Evolutionary conservation across 1,284 basidiomycete genomes (phyloP).

Genomic region (Heterobasidion occidentale): DNA sequence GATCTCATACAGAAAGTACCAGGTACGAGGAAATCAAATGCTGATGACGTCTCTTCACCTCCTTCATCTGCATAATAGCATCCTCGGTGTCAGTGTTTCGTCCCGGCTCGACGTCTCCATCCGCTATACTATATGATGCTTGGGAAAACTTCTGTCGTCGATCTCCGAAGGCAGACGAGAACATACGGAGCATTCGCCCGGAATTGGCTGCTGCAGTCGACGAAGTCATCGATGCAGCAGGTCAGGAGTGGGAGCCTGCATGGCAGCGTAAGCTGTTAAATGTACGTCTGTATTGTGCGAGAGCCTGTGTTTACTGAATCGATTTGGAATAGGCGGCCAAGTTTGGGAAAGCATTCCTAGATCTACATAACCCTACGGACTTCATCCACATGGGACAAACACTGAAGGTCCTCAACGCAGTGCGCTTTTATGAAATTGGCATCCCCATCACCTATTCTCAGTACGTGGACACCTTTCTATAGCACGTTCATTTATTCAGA

Average conservation of each 20-base stretch:
- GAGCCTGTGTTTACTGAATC: background rate
- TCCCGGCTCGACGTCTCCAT: conserved; percentile 87
- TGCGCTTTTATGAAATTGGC: conserved; percentile 86
- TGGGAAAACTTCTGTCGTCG: conserved; percentile 82
- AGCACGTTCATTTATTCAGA: background rate
- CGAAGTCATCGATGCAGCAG: conserved; percentile 90
- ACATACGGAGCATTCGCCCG: conserved; percentile 79
- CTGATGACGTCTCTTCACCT: background rate
- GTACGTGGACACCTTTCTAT: conserved; percentile 35
- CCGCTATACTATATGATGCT: conserved; percentile 90
- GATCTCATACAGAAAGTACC: conserved; percentile 95
- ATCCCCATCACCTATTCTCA: conserved; percentile 91
- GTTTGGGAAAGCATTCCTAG: conserved; percentile 91
- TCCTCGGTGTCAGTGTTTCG: conserved; percentile 79
- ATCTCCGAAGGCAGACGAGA: conserved; percentile 90
- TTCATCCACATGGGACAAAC: conserved; percentile 90
- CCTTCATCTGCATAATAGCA: conserved; percentile 30
- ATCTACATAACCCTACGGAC: conserved; percentile 85
- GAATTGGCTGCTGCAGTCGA: conserved; percentile 88
- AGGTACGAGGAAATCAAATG: conserved; percentile 33
- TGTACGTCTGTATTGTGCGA: conserved; percentile 35
- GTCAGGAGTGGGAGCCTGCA: conserved; percentile 82
- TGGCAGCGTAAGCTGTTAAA: conserved; percentile 87
- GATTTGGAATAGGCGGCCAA: conserved; percentile 71
- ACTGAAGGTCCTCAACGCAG: conserved; percentile 92